These are phyloP conservation scores for Cordia subcordata DNA, from an alignment of 257 asterid genomes.

Conservation along the genomic window DNA sequence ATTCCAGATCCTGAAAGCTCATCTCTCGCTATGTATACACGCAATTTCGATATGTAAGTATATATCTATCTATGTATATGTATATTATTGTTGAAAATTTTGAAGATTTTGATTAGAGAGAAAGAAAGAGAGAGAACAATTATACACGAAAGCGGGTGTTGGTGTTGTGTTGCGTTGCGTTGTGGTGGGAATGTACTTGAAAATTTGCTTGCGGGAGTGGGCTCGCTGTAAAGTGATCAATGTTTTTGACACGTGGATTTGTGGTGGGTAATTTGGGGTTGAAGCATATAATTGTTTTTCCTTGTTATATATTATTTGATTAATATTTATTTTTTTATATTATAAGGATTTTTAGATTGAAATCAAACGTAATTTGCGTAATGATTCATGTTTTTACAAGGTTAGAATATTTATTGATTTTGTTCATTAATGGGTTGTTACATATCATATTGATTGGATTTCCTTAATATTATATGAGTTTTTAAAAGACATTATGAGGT, in stretches of 20 bases:
- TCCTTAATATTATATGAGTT: too few relatives aligned
- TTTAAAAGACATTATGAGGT: too few relatives aligned
- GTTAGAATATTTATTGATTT: too few relatives aligned
- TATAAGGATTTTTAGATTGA: too few relatives aligned
- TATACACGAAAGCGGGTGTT: not conserved
- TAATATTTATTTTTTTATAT: too few relatives aligned
- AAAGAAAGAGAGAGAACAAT: too few relatives aligned
- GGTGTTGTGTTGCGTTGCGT: not conserved
- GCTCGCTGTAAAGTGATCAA: not conserved
- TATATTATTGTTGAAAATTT: not conserved
- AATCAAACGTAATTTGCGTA: too few relatives aligned
- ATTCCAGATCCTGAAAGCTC: slow-evolving; percentile 96
- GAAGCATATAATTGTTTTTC: not conserved
- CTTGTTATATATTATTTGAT: too few relatives aligned
- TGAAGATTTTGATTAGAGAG: not conserved
- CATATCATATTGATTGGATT: too few relatives aligned
- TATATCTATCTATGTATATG: not conserved
- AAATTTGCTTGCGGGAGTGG: not conserved
- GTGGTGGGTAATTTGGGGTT: not conserved
- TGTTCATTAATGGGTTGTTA: too few relatives aligned
- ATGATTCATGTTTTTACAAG: too few relatives aligned
- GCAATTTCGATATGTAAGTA: slow-evolving; percentile 13
- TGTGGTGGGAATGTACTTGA: not conserved
- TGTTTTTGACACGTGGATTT: not conserved
- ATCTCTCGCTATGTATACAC: slow-evolving; percentile 21